These are phyloP conservation scores for Phytopythium mirpurense DNA, from an alignment of 352 stramenopile species.

Conservation along the genomic window DNA sequence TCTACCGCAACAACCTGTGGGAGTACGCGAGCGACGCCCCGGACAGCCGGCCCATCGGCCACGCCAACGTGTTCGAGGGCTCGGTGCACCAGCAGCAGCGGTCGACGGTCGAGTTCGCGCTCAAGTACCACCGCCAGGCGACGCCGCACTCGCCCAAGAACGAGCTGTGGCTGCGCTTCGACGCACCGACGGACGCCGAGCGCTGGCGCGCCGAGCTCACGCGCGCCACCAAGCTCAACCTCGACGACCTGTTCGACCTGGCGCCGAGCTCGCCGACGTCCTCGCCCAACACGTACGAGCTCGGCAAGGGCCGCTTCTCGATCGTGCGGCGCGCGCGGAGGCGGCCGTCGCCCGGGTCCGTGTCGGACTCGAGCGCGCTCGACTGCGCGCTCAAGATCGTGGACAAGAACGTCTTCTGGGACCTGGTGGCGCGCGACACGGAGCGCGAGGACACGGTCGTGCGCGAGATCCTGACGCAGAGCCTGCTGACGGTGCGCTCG, in stretches of 20 bases:
- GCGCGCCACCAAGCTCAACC: slow-evolving; percentile 32
- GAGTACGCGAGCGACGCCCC: slow-evolving; percentile 69
- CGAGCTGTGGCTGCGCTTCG: slow-evolving; percentile 65
- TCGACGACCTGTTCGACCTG: slow-evolving; percentile 70
- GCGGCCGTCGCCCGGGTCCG: slow-evolving; percentile 10
- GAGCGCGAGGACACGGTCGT: slow-evolving; percentile 85
- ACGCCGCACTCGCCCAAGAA: slow-evolving; percentile 37
- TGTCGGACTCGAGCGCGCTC: slow-evolving; percentile 6
- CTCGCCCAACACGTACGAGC: slow-evolving; percentile 45
- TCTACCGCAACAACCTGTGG: slow-evolving; percentile 72
- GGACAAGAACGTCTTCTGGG: slow-evolving; percentile 89
- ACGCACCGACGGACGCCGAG: slow-evolving; percentile 31
- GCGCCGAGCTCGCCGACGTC: slow-evolving; percentile 36
- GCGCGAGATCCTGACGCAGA: slow-evolving; percentile 79
- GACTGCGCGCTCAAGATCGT: slow-evolving; percentile 91
- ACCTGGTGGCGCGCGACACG: slow-evolving; percentile 84
- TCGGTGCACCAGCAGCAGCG: slow-evolving; percentile 46
- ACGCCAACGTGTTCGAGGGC: slow-evolving; percentile 72
- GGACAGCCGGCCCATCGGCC: slow-evolving; percentile 54
- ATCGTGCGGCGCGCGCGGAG: slow-evolving; percentile 55
- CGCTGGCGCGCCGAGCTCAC: slow-evolving; percentile 37
- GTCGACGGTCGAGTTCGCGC: slow-evolving; percentile 42
- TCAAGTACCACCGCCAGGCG: slow-evolving; percentile 54
- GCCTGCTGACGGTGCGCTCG: slow-evolving; percentile 63
- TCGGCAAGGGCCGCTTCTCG: slow-evolving; percentile 80